Evolutionary conservation across 2,329 filamentous ascomycete species (phyloP).

Genomic region (Penicillium janthinellum): DNA sequence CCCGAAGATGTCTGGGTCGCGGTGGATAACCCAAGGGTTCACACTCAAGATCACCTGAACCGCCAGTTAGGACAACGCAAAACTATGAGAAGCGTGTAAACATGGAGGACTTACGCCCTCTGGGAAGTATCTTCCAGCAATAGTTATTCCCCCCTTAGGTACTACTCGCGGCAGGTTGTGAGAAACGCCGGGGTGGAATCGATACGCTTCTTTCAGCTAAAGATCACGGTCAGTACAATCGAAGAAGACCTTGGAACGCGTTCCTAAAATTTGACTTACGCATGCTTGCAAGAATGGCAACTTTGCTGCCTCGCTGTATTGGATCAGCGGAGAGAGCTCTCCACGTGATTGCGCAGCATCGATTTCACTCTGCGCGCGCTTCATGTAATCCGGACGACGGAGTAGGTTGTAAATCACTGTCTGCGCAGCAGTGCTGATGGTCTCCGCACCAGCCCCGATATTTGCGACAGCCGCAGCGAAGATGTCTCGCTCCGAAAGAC

Average conservation of each 20-base stretch:
- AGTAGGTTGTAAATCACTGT: neutral
- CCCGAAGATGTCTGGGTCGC: conserved; percentile 24
- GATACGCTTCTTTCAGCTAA: conserved; percentile 3
- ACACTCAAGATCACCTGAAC: conserved; percentile 29
- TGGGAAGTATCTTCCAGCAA: neutral
- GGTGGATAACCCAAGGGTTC: conserved; percentile 36
- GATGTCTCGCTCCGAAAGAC: conserved; percentile 38
- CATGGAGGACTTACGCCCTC: conserved; percentile 5
- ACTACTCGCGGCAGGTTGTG: neutral
- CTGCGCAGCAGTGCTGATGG: conserved; percentile 14
- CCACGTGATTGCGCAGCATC: neutral
- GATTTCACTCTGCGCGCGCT: neutral
- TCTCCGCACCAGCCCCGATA: conserved; percentile 44
- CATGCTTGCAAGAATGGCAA: conserved; percentile 3
- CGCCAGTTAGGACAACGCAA: neutral
- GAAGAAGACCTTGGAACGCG: neutral
- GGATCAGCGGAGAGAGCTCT: neutral
- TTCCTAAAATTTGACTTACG: neutral
- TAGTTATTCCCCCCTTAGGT: neutral
- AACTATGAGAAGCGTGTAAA: neutral
- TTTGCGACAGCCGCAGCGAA: conserved; percentile 37
- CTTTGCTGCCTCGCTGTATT: neutral
- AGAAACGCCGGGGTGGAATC: neutral
- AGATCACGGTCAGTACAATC: neutral
- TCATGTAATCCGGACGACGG: neutral